These are phyloP conservation scores for Drechslerella stenobrocha DNA, from an alignment of 2,329 filamentous ascomycete genomes.

Conservation along the genomic window DNA sequence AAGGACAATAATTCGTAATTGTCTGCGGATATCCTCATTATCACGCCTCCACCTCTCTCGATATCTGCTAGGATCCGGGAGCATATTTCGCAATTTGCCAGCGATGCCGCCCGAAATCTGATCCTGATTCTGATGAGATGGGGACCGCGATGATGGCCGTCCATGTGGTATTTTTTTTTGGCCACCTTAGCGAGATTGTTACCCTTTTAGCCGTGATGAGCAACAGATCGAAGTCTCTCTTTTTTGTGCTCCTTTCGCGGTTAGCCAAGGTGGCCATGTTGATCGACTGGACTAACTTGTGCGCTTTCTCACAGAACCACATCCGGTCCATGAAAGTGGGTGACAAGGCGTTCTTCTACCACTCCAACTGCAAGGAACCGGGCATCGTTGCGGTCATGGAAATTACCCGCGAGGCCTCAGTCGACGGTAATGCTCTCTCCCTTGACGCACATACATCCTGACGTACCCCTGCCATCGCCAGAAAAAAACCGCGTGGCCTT, in stretches of 20 bases:
- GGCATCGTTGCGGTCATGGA: constrained; percentile 88
- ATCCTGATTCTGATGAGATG: constrained; percentile 33
- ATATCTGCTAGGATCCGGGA: background rate
- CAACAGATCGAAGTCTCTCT: constrained; percentile 39
- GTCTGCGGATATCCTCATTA: constrained; percentile 2
- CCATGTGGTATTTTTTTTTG: constrained; percentile 36
- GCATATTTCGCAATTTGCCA: constrained; percentile 45
- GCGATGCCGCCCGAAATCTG: too few species aligned
- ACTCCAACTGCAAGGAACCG: constrained; percentile 67
- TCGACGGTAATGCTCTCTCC: constrained; percentile 65
- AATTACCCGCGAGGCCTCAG: constrained; percentile 78
- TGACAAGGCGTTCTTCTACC: constrained; percentile 95
- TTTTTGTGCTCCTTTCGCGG: background rate
- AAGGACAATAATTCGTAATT: background rate
- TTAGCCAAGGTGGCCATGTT: background rate
- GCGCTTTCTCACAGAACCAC: constrained; percentile 64
- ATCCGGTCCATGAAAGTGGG: constrained; percentile 87
- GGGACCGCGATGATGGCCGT: constrained; percentile 22
- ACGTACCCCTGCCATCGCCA: constrained; percentile 50
- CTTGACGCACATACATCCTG: constrained; percentile 50
- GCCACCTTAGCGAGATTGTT: constrained; percentile 40
- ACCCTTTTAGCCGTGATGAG: constrained; percentile 48
- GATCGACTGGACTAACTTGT: constrained; percentile 20
- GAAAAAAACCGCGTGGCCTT: constrained; percentile 49
- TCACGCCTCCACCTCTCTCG: background rate